A percentile compares a stretch with the other conserved stretches of the same genome.
These are phyloP conservation scores for Peterozyma xylosa DNA, from an alignment of 805 yeast genomes.

Conservation along the genomic window DNA sequence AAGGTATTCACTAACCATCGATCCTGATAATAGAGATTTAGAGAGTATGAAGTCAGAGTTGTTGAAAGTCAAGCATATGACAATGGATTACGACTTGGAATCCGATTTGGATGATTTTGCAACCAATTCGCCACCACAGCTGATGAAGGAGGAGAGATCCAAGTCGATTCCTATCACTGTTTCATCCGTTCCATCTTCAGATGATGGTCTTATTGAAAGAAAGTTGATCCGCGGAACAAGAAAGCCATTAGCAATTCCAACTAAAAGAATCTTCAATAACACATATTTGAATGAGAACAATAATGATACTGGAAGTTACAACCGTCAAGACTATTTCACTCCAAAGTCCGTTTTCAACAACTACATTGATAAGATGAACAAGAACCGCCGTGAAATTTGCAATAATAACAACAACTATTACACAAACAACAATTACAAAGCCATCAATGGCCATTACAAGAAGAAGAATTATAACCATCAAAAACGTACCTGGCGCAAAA, in stretches of 20 bases:
- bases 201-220: neutral
- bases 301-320: slow-evolving; percentile 25
- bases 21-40: slow-evolving; percentile 79
- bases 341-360: slow-evolving; percentile 69
- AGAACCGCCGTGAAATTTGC: slow-evolving; percentile 15
- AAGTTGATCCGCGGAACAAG: slow-evolving; percentile 34
- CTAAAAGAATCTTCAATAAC: slow-evolving; percentile 19
- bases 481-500: slow-evolving; percentile 13
- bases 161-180: slow-evolving; percentile 7
- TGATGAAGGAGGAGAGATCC: slow-evolving; percentile 9
- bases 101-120: slow-evolving; percentile 1
- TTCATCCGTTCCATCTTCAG: slow-evolving; percentile 7
- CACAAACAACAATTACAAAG: slow-evolving; percentile 7
- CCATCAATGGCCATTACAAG: slow-evolving; percentile 1
- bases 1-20: slow-evolving; percentile 70
- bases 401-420: slow-evolving; percentile 11
- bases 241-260: slow-evolving; percentile 60
- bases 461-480: slow-evolving; percentile 7
- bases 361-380: slow-evolving; percentile 60
- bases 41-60: slow-evolving; percentile 54
- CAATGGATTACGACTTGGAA: slow-evolving; percentile 70
- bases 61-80: slow-evolving; percentile 53
- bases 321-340: slow-evolving; percentile 69
- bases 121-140: neutral
- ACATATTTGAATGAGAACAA: slow-evolving; percentile 9